phyloP scores from a whole-genome alignment of 2,329 filamentous ascomycete genomes.

The Penicillium paneum region DNA sequence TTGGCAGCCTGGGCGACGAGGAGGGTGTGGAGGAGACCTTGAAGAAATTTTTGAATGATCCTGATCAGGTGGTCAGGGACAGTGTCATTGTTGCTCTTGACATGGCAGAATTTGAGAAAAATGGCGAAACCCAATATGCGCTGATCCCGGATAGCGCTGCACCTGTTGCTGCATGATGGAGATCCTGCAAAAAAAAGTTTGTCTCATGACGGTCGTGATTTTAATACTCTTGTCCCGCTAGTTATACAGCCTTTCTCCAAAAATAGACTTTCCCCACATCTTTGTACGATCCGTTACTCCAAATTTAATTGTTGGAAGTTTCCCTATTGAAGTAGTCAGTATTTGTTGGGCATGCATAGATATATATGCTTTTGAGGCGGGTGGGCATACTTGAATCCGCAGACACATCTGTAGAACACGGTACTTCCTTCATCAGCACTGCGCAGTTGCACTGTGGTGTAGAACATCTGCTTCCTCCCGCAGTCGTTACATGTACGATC shows the following conservation, averaged over 20 bases:
- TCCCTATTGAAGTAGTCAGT: conserved; percentile 31
- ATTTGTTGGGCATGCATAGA: not conserved
- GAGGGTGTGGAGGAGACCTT: conserved; percentile 86
- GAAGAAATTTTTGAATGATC: conserved; percentile 79
- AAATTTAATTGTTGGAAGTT: conserved; percentile 35
- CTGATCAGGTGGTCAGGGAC: conserved; percentile 89
- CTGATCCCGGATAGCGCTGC: conserved; percentile 65
- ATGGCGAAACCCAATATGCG: conserved; percentile 84
- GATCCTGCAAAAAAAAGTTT: conserved; percentile 11
- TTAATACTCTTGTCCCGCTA: conserved; percentile 26
- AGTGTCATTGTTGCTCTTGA: conserved; percentile 93
- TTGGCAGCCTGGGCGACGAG: conserved; percentile 90
- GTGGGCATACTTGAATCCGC: conserved; percentile 69
- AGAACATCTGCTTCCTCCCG: conserved; percentile 76
- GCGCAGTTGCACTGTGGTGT: conserved; percentile 78
- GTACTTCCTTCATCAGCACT: conserved; percentile 94
- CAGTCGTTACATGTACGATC: conserved; percentile 75
- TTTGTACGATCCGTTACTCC: conserved; percentile 12
- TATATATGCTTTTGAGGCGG: not conserved
- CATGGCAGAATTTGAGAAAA: conserved; percentile 96
- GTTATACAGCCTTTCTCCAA: conserved; percentile 25
- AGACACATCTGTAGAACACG: conserved; percentile 85
- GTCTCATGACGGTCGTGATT: conserved; percentile 29
- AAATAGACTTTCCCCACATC: conserved; percentile 19
- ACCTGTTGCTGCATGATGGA: conserved; percentile 29